Percentiles rank a stretch among this genome's conserved stretches.
phyloP scores from a whole-genome alignment of 495 filamentous ascomycete species.

The Xylaria grammica region DNA sequence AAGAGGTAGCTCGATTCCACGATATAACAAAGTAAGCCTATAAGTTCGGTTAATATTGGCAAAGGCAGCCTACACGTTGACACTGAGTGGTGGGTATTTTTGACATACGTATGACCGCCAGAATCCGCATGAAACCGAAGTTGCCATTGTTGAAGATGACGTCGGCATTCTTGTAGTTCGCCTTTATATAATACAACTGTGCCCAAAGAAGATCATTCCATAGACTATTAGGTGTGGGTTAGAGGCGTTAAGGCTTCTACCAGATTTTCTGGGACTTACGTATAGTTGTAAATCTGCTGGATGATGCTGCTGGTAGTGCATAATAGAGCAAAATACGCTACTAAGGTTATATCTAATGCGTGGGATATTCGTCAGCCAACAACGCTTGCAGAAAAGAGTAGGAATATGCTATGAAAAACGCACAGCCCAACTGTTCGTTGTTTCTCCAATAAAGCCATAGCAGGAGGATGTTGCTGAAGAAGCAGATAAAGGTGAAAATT shows the following conservation, averaged over 20 bases:
- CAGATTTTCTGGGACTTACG: slow-evolving; percentile 1
- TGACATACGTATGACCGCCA: slow-evolving; percentile 25
- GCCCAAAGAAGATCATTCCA: slow-evolving; percentile 26
- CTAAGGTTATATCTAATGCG: slow-evolving; percentile 18
- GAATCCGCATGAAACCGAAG: slow-evolving; percentile 25
- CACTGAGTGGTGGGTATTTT: neutral
- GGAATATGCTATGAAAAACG: neutral
- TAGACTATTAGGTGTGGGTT: slow-evolving; percentile 4
- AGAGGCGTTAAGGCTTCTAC: neutral
- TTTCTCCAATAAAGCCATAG: slow-evolving; percentile 25
- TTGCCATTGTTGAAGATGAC: slow-evolving; percentile 29
- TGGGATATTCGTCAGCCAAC: neutral
- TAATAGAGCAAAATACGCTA: slow-evolving; percentile 26
- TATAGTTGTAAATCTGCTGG: slow-evolving; percentile 28
- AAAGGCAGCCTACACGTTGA: neutral
- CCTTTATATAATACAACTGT: slow-evolving; percentile 25
- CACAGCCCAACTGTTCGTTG: slow-evolving; percentile 23
- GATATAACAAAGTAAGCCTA: slow-evolving; percentile 21
- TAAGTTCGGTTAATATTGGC: neutral
- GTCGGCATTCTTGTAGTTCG: slow-evolving; percentile 26
- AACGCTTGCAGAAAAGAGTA: neutral
- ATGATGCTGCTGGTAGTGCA: slow-evolving; percentile 26
- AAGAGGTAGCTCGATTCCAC: slow-evolving; percentile 23
- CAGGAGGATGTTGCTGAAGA: slow-evolving; percentile 21
- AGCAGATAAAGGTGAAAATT: slow-evolving; percentile 25